Evolutionary conservation across 164 flowering plant species (phyloP).

Genomic region (Annona squamosa): DNA sequence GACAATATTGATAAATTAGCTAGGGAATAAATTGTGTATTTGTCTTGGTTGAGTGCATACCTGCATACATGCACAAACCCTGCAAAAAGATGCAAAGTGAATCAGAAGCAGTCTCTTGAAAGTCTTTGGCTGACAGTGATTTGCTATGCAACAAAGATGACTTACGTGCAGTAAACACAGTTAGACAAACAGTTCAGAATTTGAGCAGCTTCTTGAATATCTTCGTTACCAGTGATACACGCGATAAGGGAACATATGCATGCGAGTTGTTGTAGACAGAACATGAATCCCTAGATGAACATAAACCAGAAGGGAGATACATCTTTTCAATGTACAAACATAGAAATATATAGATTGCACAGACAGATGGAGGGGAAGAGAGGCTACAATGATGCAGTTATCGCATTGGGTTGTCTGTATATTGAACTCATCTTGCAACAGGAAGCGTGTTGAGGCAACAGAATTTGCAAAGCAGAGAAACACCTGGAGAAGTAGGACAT

Average conservation of each 20-base stretch:
- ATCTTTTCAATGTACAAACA: neutral
- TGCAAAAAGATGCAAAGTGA: slow-evolving; percentile 15
- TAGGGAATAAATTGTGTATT: neutral
- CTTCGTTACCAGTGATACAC: slow-evolving; percentile 39
- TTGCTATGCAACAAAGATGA: neutral
- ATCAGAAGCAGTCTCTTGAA: neutral
- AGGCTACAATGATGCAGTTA: slow-evolving; percentile 68
- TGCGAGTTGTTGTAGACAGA: slow-evolving; percentile 66
- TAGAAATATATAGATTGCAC: neutral
- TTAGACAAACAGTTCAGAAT: slow-evolving; percentile 38
- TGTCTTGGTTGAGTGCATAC: slow-evolving; percentile 9
- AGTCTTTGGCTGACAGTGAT: neutral
- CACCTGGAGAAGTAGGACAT: slow-evolving; percentile 32
- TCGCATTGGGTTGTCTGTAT: slow-evolving; percentile 72
- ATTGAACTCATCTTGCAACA: slow-evolving; percentile 79
- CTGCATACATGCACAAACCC: slow-evolving; percentile 77
- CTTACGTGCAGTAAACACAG: slow-evolving; percentile 52
- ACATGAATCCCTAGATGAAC: slow-evolving; percentile 57
- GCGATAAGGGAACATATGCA: slow-evolving; percentile 55
- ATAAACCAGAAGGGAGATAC: neutral
- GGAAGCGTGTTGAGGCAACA: slow-evolving; percentile 67
- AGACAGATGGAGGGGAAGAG: neutral
- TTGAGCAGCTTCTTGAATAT: slow-evolving; percentile 40
- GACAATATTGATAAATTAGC: neutral
- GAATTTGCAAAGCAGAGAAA: slow-evolving; percentile 57